phyloP scores from a whole-genome alignment of 352 stramenopile genomes.

The Detonula confervacea region DNA sequence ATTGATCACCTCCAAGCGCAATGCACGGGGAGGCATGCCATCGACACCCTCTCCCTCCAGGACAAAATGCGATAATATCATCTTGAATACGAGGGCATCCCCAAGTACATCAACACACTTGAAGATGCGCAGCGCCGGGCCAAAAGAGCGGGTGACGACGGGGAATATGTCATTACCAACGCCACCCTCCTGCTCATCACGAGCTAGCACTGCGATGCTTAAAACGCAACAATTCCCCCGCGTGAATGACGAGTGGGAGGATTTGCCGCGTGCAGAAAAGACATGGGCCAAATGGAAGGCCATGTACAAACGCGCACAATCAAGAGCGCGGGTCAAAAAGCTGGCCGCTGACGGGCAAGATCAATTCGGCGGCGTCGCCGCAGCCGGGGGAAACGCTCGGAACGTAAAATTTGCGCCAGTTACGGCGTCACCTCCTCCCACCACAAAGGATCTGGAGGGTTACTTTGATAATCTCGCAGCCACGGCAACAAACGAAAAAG shows the following conservation, averaged over 20 bases:
- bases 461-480: constrained; percentile 6
- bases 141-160: no score
- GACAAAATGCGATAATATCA: constrained; percentile 8
- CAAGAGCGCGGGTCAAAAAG: no score
- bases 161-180: no score
- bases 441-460: not conserved
- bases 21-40: no score
- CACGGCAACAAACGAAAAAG: constrained; percentile 1
- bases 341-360: no score
- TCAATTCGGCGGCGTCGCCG: no score
- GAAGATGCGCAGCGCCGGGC: constrained; percentile 19
- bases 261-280: not conserved
- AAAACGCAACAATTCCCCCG: not conserved
- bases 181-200: not conserved
- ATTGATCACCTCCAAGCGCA: no score
- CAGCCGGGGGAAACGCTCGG: no score
- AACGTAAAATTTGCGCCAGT: no score
- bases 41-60: no score
- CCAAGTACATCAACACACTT: constrained; percentile 38
- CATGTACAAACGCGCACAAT: not conserved
- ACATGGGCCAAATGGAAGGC: constrained; percentile 20
- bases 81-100: not conserved
- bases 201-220: constrained; percentile 13
- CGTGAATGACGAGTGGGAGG: not conserved
- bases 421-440: not conserved